These are phyloP conservation scores for Oryza rufipogon DNA, from an alignment of 176 grass and related monocot genomes.

Conservation along the genomic window DNA sequence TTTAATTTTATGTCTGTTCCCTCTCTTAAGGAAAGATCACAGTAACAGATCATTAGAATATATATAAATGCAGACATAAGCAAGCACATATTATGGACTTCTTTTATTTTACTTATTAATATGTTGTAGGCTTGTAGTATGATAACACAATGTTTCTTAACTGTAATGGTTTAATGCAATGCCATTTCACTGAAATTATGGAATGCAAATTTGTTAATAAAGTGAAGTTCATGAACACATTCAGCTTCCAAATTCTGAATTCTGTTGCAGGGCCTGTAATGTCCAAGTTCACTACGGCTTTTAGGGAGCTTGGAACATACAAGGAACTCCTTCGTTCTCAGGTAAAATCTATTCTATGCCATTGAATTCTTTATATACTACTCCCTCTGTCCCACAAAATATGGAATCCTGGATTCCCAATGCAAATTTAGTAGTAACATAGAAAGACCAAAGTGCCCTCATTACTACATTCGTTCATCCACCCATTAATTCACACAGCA, in stretches of 20 bases:
- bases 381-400: no score
- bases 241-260: slow-evolving; percentile 26
- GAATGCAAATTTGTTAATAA: background rate
- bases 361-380: background rate
- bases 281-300: slow-evolving; percentile 76
- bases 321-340: slow-evolving; percentile 95
- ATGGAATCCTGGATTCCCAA: no score
- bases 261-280: slow-evolving; percentile 61
- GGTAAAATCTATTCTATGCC: slow-evolving; percentile 40
- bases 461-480: no score
- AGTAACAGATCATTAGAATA: background rate
- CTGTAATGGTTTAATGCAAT: slow-evolving; percentile 30
- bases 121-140: slow-evolving; percentile 14
- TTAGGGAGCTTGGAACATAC: slow-evolving; percentile 78
- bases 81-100: background rate
- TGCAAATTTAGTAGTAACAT: no score
- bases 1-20: background rate
- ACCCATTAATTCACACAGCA: no score
- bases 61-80: background rate
- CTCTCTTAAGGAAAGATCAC: slow-evolving; percentile 9
- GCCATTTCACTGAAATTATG: slow-evolving; percentile 17
- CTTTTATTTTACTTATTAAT: background rate
- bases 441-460: no score
- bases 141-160: background rate
- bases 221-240: slow-evolving; percentile 5